Evolutionary conservation across 192 early-diverging fungal species (phyloP), one percentile per base, ranked within the genome.

Genomic region (Geranomyces michiganensis): DNA sequence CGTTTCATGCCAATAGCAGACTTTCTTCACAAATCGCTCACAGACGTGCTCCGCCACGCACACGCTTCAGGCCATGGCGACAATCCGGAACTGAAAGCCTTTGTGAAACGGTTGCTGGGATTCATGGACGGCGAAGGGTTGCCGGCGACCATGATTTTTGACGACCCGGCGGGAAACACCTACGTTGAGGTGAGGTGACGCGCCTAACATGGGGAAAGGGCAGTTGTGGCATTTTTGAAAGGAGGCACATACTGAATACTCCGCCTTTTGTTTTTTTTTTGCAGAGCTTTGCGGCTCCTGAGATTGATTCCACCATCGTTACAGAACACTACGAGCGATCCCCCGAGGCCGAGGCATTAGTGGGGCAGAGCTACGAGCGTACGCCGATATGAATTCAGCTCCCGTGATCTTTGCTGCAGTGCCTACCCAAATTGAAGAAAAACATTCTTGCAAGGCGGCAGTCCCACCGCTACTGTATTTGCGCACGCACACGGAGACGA

Each of bases 231-330:
- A 41, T 41, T 41, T 41, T 41, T 41, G 36, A 10, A 10, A 3
- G 5, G 36, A 7, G 36, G 36, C 3, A n/a, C n/a, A 41, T 41
- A 41, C 36, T 41, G 36, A 41, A 41, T 10, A 10, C 36, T 10
- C 36, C 36, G 36, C 36, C 36, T 41, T 41, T 41, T 41, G 5
- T 41, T 41, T 41, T 41, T 41, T 65, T 65, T 44, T 21, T 0
- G 13, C 30, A 65, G 66, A 67, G 53, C 66, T 67, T 67, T 33
- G 51, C 66, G 29, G 66, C 66, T 1, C 66, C 66, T 1, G 66
- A 67, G 27, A 31, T 55, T 6, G 66, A 67, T 32, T 0, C 66
- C 31, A 67, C 24, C 6, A 56, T 67, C 5, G 36, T 22, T 9
- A 56, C 51, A 26, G 66, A 67, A 30, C 21, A 53, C 14, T 67